Conservation (phyloP, 768 basidiomycete genomes). For the Lactarius tabidus region DNA sequence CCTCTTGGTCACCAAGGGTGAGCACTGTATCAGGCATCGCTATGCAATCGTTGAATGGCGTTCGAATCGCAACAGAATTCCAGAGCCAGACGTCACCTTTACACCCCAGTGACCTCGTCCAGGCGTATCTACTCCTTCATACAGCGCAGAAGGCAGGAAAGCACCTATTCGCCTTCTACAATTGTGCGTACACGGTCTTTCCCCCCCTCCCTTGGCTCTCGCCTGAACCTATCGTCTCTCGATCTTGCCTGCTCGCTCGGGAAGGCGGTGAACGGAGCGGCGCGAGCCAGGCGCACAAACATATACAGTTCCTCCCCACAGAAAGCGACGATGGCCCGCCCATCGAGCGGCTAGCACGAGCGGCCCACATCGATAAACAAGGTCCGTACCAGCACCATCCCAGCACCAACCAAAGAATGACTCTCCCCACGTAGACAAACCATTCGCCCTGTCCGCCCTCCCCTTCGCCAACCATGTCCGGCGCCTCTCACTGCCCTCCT, state of each 20-base stretch:
- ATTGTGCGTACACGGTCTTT: slow-evolving; percentile 49
- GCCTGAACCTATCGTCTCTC: background rate
- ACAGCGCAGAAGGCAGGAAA: slow-evolving; percentile 60
- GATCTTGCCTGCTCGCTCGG: background rate
- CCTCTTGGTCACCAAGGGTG: slow-evolving; percentile 82
- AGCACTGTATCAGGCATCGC: slow-evolving; percentile 15
- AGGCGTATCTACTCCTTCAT: slow-evolving; percentile 66
- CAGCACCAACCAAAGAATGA: background rate
- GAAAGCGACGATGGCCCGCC: slow-evolving; percentile 63
- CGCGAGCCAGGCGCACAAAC: slow-evolving; percentile 88
- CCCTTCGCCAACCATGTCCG: slow-evolving; percentile 81
- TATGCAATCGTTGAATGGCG: background rate
- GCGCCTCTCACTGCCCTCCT: slow-evolving; percentile 41
- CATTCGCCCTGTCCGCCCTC: slow-evolving; percentile 62
- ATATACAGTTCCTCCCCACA: slow-evolving; percentile 79
- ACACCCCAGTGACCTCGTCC: slow-evolving; percentile 71
- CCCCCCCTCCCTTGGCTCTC: background rate
- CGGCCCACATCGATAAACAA: slow-evolving; percentile 52
- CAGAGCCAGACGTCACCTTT: slow-evolving; percentile 77
- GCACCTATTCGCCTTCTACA: slow-evolving; percentile 81
- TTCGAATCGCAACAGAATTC: slow-evolving; percentile 49
- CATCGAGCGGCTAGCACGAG: slow-evolving; percentile 64
- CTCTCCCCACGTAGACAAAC: slow-evolving; percentile 47
- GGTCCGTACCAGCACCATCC: slow-evolving; percentile 38
- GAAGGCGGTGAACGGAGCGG: slow-evolving; percentile 75